Base-by-base conservation (phyloP, 805 yeast species). In the Teunomyces lycoperdinae region DNA sequence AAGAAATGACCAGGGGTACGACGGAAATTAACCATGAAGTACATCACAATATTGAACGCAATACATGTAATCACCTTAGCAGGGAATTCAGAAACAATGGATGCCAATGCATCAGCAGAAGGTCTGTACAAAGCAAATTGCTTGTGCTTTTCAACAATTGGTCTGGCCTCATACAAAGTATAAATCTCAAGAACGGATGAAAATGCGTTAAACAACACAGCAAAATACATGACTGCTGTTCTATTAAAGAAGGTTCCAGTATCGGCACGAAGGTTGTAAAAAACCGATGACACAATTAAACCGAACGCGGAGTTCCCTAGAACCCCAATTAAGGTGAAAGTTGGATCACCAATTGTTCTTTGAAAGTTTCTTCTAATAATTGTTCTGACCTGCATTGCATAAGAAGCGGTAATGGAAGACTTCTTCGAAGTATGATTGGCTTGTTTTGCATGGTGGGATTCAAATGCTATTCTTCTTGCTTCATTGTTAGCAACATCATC, bases 41-140 rank as follows among this genome's bases (percentile, higher is more conserved):
- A 61, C 46, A 56, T 55, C 7, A 66, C 65, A 39, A 70, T 59
- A 47, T 71, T 67, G 62, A 68, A 66, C 11, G 58, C 48, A 13
- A 61, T 47, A 4, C 71, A 63, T 63, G 62, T 63, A 17, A 56
- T 48, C 5, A 71, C 50, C 64, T 85, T 85, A 46, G 80, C 72
- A 3, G 92, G 91, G 50, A 87, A 63, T 44, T 81, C 84, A 3
- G 87, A 76, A 3, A 84, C 50, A 41, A 82, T 70, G 4, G 81
- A 70, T 0, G 89, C 84, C 3, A 87, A 55, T 1, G 89, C 86
- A 58, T 86, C 92, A 3, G 88, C 82, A 10, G 89, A 76, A 2
- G 91, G 90, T 49, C 83, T 81, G 61, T 85, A 88, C 49, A 87
- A 75, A 0, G 89, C 82, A 56, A 84, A 87, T 43, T 77, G 76